Base-by-base conservation (phyloP, 257 asterid genomes). In the Ocimum tenuiflorum region DNA sequence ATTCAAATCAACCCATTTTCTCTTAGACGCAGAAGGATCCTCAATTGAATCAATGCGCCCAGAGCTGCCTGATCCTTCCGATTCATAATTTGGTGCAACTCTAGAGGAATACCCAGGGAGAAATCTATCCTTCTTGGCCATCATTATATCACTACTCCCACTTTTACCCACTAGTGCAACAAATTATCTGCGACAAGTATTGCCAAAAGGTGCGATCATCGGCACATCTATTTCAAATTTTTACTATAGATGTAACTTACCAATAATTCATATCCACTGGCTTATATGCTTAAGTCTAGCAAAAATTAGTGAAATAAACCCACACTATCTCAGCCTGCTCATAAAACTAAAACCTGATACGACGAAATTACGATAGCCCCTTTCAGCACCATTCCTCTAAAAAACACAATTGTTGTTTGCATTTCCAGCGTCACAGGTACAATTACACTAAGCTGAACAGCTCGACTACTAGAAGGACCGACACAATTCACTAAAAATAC, bases 51-150 rank as follows among this genome's bases (percentile, higher is more conserved):
- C 88, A 8, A 73, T 41, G 27, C 82, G 79, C 6, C 82, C 91
- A 0, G 92, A 85, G 70, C 86, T 79, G 60, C 83, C 90, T 47
- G 96, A 85, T 17, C 85, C 95, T 57, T 86, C 95, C 14, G 88
- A 85, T 73, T 80, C 98, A 65, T 65, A 76, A 58, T 61, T 83
- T 19, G 85, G 69, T 63, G 77, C 89, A 65, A 78, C 75, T 69
- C 85, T 80, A 59, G 83, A 50, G 10, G 88, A 69, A 78, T 79
- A 74, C 41, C 85, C 86, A 18, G 74, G 83, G n/a, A 68, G 75
- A 60, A 81, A 78, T 68, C 86, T 80, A 65, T 72, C 83, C 76
- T 77, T 86, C 86, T 78, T 80, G 69, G 88, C 94, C 92, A 82
- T 80, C 82, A 77, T 73, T 14, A 45, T 42, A 39, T 57, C 55